A percentile compares a stretch with the other conserved stretches of the same genome.
These are phyloP conservation scores for Phaffia australis DNA, from an alignment of 768 basidiomycete species.

Conservation along the genomic window DNA sequence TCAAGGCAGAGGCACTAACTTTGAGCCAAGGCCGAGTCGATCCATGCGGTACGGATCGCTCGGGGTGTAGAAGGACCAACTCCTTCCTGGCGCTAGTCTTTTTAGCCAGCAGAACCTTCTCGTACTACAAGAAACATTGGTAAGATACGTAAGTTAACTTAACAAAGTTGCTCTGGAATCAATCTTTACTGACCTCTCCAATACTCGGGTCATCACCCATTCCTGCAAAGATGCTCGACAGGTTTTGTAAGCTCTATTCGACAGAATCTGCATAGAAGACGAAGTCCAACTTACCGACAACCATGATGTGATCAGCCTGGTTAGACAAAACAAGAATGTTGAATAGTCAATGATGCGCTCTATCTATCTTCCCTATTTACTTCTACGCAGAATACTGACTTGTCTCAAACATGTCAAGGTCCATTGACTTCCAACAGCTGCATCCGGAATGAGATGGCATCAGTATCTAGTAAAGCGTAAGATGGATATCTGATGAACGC, in stretches of 20 bases:
- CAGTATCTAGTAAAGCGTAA: no score
- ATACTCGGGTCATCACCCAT: slow-evolving; percentile 76
- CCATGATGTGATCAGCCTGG: slow-evolving; percentile 69
- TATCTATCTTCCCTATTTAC: neutral
- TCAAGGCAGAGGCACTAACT: slow-evolving; percentile 41
- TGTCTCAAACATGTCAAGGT: slow-evolving; percentile 96
- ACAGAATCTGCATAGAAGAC: neutral
- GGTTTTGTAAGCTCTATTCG: neutral
- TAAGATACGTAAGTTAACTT: neutral
- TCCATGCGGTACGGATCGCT: slow-evolving; percentile 75
- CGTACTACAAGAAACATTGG: slow-evolving; percentile 14
- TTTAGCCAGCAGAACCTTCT: slow-evolving; percentile 80
- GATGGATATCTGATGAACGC: no score
- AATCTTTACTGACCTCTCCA: slow-evolving; percentile 52
- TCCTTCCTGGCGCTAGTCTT: slow-evolving; percentile 99
- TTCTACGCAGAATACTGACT: slow-evolving; percentile 42
- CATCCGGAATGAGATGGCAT: slow-evolving; percentile 40
- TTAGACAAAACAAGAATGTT: slow-evolving; percentile 21
- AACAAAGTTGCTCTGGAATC: slow-evolving; percentile 39
- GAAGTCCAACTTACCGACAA: neutral
- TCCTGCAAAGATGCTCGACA: slow-evolving; percentile 59
- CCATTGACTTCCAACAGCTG: slow-evolving; percentile 89
- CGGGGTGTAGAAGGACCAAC: slow-evolving; percentile 82
- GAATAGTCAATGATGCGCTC: neutral
- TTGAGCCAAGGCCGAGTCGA: slow-evolving; percentile 94